Evolutionary conservation across 2,329 filamentous ascomycete genomes (phyloP), one percentile per base, ranked within the genome.

Genomic region (Huntiella decipiens): DNA sequence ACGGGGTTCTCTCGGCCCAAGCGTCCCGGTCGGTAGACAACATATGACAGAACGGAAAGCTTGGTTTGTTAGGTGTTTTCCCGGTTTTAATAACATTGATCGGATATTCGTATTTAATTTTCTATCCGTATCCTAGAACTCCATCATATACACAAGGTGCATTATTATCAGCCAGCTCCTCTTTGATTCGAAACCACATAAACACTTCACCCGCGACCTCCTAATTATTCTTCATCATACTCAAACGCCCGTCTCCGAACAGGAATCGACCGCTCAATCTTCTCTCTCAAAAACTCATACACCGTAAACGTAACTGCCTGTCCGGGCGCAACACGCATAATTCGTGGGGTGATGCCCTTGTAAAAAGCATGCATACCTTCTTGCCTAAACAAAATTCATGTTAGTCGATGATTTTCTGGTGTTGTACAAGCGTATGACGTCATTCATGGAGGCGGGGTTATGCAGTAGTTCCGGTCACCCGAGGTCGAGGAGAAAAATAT

Each of bases 311-410:
- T 79, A 46, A 79, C 76, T 49, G 76, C 91, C 68, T 98, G 91
- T 40, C 91, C 91, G 5, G 91, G 91, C 19, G 91, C 91, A 45
- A 98, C 91, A 57, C 91, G 77, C 86, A 96, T 96, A 54, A 98
- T 82, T 56, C 91, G 76, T 5, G 91, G 91, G 40, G 91, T 98
- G 63, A 98, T 98, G 56, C 91, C 91, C 73, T 96, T 96, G 71
- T 94, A 98, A 66, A 98, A 98, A 41, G 91, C 91, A 56, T 85
- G 79, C 54, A 88, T 70, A 33, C 91, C 91, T 65, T 98, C 91
- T 66, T 93, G 83, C 57, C 81, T 84, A 59, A 63, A 16, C 13
- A 16, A 11, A 43, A 28, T n/a, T 34, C 16, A 34, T 19, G 48
- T 52, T 40, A 51, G 51, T 16, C 15, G 35, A 35, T 15, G n/a